Conservation (phyloP, 2,329 filamentous ascomycete species). For the Aspergillus ochraceus region DNA sequence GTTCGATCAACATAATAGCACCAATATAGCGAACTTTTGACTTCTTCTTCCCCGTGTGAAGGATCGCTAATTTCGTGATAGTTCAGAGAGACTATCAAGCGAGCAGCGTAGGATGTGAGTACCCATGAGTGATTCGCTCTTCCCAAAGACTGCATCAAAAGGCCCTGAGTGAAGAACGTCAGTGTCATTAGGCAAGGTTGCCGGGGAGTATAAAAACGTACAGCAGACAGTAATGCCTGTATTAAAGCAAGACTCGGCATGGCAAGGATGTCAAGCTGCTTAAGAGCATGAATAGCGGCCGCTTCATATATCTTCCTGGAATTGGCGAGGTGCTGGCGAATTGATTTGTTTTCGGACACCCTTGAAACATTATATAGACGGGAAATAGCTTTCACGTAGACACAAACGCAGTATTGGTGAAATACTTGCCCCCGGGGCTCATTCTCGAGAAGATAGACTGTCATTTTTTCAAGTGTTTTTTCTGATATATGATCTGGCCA, state of each 20-base stretch:
- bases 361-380: conserved; percentile 18
- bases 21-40: conserved; percentile 23
- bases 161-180: conserved; percentile 15
- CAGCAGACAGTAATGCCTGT: conserved; percentile 26
- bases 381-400: conserved; percentile 26
- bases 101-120: conserved; percentile 27
- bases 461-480: conserved; percentile 22
- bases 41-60: conserved; percentile 13
- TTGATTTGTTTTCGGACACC: conserved; percentile 9
- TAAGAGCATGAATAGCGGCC: conserved; percentile 16
- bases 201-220: conserved; percentile 8
- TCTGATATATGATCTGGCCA: conserved; percentile 31
- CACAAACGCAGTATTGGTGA: conserved; percentile 26
- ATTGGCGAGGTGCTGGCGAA: conserved; percentile 18
- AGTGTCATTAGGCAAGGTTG: not conserved
- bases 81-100: conserved; percentile 23
- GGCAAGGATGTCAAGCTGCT: conserved; percentile 18
- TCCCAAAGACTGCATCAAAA: conserved; percentile 27
- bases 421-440: conserved; percentile 8
- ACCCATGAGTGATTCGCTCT: conserved; percentile 26
- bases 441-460: conserved; percentile 13
- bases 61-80: conserved; percentile 9
- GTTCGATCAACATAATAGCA: conserved; percentile 30
- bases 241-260: conserved; percentile 19
- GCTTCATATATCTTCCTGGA: conserved; percentile 22